Base-by-base conservation (phyloP, 495 filamentous ascomycete species). In the Xylaria telfairii region DNA sequence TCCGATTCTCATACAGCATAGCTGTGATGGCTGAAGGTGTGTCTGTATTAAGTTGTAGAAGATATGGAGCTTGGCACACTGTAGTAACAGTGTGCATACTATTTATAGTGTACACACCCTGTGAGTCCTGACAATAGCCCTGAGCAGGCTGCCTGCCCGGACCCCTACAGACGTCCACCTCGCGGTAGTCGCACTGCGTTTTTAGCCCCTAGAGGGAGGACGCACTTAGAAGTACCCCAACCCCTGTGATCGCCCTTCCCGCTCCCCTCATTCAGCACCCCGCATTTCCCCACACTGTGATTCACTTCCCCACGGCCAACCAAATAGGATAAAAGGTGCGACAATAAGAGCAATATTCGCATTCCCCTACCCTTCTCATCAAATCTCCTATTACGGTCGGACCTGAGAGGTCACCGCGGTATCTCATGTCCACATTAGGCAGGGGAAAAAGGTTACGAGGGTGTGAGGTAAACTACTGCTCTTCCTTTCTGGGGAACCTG, bases 241-340 rank as follows among this genome's bases (percentile, higher is more conserved):
- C n/a, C n/a, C n/a, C n/a, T n/a, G n/a, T n/a, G n/a, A n/a, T 8
- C 49, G 49, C 49, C 17, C 9, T 21, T 21, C 49, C 49, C 26
- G 24, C 26, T 54, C 49, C 49, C 49, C 49, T 12, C 49, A 47
- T 47, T 7, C 19, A 46, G n/a, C 5, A 54, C 26, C 28, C 26
- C 26, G 49, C 49, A 54, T 24, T 54, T 54, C 49, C 49, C 49
- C 49, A 30, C 49, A 15, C 26, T 26, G 26, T 54, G 9, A 24
- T 54, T 3, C 21, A 54, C 49, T 26, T n/a, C 49, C 24, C 49
- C 49, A 54, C 24, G 9, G 6, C 51, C 2, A 24, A 54, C 51
- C 9, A 54, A 54, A 54, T 28, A 54, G 51, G 51, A 54, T 54
- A 54, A 54, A 54, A 54, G 51, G 51, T 30, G 24, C 51, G 51